Conservation (phyloP, 805 yeast genomes). For the Lipomyces lipofer region DNA sequence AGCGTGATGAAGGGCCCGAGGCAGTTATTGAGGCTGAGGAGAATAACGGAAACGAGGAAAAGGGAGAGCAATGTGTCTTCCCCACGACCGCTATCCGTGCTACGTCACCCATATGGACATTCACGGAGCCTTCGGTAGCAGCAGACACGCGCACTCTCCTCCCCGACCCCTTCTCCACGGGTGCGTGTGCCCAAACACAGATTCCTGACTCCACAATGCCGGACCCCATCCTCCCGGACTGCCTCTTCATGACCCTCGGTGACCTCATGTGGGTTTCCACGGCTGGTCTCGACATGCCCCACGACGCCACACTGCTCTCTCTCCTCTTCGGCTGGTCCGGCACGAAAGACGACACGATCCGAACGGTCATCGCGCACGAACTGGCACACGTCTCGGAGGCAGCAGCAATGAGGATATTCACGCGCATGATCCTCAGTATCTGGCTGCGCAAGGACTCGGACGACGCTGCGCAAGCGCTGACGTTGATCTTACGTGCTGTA, state of each 20-base stretch:
- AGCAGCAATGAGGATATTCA: conserved; percentile 3
- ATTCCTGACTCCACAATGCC: conserved; percentile 12
- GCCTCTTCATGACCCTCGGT: conserved; percentile 23
- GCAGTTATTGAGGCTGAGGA: neutral
- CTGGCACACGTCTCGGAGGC: neutral
- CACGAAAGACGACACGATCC: neutral
- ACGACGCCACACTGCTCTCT: conserved; percentile 5
- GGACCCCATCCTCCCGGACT: conserved; percentile 30
- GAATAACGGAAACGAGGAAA: neutral
- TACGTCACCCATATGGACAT: conserved; percentile 27
- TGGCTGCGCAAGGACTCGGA: conserved; percentile 24
- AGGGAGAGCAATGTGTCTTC: neutral
- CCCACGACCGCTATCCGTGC: conserved; percentile 28
- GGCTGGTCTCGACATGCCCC: conserved; percentile 3
- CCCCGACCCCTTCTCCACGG: neutral
- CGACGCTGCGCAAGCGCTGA: conserved; percentile 4
- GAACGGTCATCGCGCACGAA: conserved; percentile 17
- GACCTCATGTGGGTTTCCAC: conserved; percentile 24
- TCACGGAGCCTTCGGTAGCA: conserved; percentile 13
- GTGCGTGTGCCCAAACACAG: neutral
- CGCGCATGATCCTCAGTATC: conserved; percentile 11
- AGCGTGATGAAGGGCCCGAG: neutral
- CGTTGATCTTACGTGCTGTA: too few species aligned
- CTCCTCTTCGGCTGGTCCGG: conserved; percentile 19
- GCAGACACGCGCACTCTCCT: neutral